phyloP scores from a whole-genome alignment of 495 filamentous ascomycete genomes.

The Annulohypoxylon stygium region DNA sequence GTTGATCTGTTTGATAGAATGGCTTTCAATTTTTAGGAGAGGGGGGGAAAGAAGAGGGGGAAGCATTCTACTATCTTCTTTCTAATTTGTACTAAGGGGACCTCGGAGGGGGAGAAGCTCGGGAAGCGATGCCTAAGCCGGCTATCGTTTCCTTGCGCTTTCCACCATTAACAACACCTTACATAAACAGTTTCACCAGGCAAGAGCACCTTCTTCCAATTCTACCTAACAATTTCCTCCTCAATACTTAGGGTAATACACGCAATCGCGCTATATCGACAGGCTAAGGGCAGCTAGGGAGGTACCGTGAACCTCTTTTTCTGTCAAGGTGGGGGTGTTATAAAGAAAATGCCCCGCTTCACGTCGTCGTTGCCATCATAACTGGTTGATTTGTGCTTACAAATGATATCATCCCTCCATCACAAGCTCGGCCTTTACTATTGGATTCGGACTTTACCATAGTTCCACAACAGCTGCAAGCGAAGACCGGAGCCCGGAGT shows the following conservation, averaged over 20 bases:
- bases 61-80: slow-evolving; percentile 24
- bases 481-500: slow-evolving; percentile 32
- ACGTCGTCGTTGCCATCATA: slow-evolving; percentile 48
- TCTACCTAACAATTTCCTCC: not conserved
- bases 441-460: slow-evolving; percentile 39
- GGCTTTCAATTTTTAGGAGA: slow-evolving; percentile 32
- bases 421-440: slow-evolving; percentile 30
- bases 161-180: slow-evolving; percentile 28
- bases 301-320: slow-evolving; percentile 32
- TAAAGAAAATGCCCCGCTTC: slow-evolving; percentile 43
- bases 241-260: not conserved
- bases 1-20: slow-evolving; percentile 26
- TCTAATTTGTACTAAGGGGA: slow-evolving; percentile 50
- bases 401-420: slow-evolving; percentile 51
- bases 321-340: slow-evolving; percentile 36
- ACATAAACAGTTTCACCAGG: slow-evolving; percentile 42
- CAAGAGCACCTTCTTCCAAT: slow-evolving; percentile 6
- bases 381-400: slow-evolving; percentile 39
- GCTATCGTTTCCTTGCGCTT: slow-evolving; percentile 23
- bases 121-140: slow-evolving; percentile 33
- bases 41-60: slow-evolving; percentile 40
- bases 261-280: slow-evolving; percentile 30
- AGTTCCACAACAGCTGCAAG: slow-evolving; percentile 22
- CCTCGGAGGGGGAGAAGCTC: slow-evolving; percentile 37
- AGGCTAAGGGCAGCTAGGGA: not conserved